Evolutionary conservation across 768 basidiomycete genomes (phyloP), one percentile per base, ranked within the genome.

Genomic region (Leucosporidium scottii): DNA sequence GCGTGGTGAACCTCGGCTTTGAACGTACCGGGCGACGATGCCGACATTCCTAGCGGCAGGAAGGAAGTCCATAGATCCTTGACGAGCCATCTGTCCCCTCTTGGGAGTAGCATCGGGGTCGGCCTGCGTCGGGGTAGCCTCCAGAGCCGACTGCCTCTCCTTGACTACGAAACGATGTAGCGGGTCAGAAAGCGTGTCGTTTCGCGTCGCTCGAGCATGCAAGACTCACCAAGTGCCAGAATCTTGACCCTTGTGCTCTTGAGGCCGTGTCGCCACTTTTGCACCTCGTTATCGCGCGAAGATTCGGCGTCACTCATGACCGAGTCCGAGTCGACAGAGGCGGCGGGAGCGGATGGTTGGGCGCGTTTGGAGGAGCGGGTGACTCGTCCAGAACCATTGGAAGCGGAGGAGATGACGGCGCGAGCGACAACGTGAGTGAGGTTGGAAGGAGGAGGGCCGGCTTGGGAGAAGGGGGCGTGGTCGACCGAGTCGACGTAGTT

Each of bases 371-470:
- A 9, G 18, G 64, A 34, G 8, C 61, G 44, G 17, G 50, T 44
- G 1, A 44, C 31, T 18, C 57, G 39, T 34, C 5, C 34, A 34
- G 34, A 34, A 5, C 34, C 34, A 9, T 25, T 64, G 39, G 34
- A 47, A 4, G 47, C 62, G 10, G 50, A 28, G 15, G 59, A 59
- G 8, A 70, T 50, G 59, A 70, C 57, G 20, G 63, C 50, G 2
- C 69, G 62, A 27, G 69, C 69, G 25, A 70, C 65, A 28, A 57
- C 64, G 69, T 70, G 66, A 25, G 62, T 70, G 50, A 70, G 66
- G 31, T 67, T 67, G 36, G 65, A 64, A 10, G 69, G 69, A 23
- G 69, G 65, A 15, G 66, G 59, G 28, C 65, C 69, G 39, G 28
- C 64, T 1, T 15, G 23, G 0, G 69, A 53, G 55, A 67, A 70